Evolutionary conservation across 2,329 filamentous ascomycete species (phyloP), one percentile per base, ranked within the genome.

Genomic region (Drechslerella coelobrocha): DNA sequence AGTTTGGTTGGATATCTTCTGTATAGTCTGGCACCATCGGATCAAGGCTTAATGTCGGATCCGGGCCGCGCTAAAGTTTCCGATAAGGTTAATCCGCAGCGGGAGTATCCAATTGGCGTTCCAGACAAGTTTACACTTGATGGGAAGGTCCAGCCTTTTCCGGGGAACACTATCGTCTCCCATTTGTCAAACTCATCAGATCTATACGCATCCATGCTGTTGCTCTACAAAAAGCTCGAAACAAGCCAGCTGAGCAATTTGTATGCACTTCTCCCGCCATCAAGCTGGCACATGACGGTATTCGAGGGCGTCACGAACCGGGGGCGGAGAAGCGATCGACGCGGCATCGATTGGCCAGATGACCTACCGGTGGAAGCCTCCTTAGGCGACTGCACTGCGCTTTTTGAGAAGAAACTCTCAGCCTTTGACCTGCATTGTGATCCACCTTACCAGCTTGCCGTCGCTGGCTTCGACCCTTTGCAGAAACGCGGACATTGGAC

Each of bases 201-300:
- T 1, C 62, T 76, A 1, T 74, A 75, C 62, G 53, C 19, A 4
- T 73, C 73, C 1, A 55, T 77, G 34, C 63, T 73, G 10, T 19
- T 31, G 8, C 74, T 76, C 23, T 48, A 75, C 63, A 23, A 54
- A 9, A 73, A 72, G 26, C 72, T 77, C 1, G 31, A 57, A 24
- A n/a, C 47, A 7, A 65, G 68, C 57, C 61, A 72, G 6, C 60
- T 75, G n/a, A 21, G 73, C 0, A 12, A 47, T 6, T 60, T 75
- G 9, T 71, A 74, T 45, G 51, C 74, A 10, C 62, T 76, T 14
- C 73, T 77, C 1, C 75, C 75, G 9, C 61, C 75, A 0, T 21
- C 65, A 8, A 76, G 74, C 68, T 76, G 75, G 74, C 76, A 76
- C 72, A 76, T 76, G 74, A 76, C 76, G 23, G 48, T 76, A 29